Evolutionary conservation across 129 eudicot genomes (phyloP).

Genomic region (Smallanthus sonchifolius): DNA sequence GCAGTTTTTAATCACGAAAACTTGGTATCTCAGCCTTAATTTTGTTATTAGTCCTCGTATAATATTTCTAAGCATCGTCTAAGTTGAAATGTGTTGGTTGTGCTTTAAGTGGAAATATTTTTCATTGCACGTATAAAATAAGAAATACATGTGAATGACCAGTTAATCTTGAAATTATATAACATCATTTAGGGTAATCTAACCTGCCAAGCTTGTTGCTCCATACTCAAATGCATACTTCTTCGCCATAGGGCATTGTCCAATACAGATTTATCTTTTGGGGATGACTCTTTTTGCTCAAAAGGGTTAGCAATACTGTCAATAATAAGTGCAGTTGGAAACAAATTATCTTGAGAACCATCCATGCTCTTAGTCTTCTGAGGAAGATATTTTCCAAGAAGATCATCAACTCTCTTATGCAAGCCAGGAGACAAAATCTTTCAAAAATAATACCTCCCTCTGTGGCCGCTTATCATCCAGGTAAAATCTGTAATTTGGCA

Average conservation of each 20-base stretch:
- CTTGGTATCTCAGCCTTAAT: background rate
- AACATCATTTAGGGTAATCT: background rate
- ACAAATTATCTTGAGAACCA: slow-evolving; percentile 26
- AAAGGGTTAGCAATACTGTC: slow-evolving; percentile 48
- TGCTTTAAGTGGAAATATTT: background rate
- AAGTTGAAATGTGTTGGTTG: background rate
- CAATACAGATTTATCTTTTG: slow-evolving; percentile 37
- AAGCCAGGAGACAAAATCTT: slow-evolving; percentile 50
- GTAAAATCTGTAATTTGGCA: slow-evolving; percentile 84
- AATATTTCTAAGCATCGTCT: background rate
- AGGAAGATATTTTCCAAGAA: slow-evolving; percentile 52
- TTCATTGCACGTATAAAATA: background rate
- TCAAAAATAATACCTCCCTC: slow-evolving; percentile 57
- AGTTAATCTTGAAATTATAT: background rate
- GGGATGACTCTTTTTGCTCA: slow-evolving; percentile 50
- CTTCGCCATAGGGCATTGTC: slow-evolving; percentile 44
- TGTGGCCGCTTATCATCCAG: slow-evolving; percentile 88
- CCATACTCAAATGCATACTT: slow-evolving; percentile 49
- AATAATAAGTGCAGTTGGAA: slow-evolving; percentile 49
- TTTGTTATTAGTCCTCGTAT: background rate
- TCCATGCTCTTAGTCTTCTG: slow-evolving; percentile 43
- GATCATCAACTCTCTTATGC: slow-evolving; percentile 51
- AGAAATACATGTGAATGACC: background rate
- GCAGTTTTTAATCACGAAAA: background rate
- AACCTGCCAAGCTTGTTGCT: slow-evolving; percentile 88